Conservation (phyloP, 1,284 basidiomycete species). For the Dichomitus squalens region DNA sequence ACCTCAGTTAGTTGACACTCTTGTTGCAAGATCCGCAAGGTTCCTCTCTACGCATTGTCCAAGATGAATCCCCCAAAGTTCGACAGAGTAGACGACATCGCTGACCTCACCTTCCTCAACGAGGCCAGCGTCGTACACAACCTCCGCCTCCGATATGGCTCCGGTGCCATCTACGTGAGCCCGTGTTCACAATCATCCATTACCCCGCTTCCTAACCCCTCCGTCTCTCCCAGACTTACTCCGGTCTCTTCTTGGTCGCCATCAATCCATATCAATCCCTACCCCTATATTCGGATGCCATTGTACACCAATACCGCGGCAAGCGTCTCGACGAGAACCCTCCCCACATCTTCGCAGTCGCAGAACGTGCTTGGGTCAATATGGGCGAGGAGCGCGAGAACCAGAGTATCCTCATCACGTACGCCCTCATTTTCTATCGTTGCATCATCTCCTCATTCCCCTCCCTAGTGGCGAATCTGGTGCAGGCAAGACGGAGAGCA, state of each 20-base stretch:
- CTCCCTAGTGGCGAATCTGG: conserved; percentile 91
- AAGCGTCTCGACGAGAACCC: conserved; percentile 94
- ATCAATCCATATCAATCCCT: conserved; percentile 96
- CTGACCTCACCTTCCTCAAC: conserved; percentile 96
- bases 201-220: neutral
- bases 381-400: conserved; percentile 98
- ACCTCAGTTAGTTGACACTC: neutral
- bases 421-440: conserved; percentile 35
- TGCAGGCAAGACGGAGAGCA: conserved; percentile 99
- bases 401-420: conserved; percentile 98
- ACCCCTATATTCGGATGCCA: conserved; percentile 92
- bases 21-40: conserved; percentile 59
- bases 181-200: neutral
- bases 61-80: conserved; percentile 99
- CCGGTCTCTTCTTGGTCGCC: conserved; percentile 95
- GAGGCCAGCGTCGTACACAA: conserved; percentile 99
- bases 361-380: conserved; percentile 97
- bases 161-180: conserved; percentile 94
- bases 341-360: conserved; percentile 97
- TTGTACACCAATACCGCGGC: conserved; percentile 91
- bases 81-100: conserved; percentile 97
- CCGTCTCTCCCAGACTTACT: conserved; percentile 75
- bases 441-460: neutral
- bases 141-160: conserved; percentile 88
- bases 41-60: conserved; percentile 79